Evolutionary conservation across 441 rosid genomes (phyloP).

Genomic region (Pelargonium australe): DNA sequence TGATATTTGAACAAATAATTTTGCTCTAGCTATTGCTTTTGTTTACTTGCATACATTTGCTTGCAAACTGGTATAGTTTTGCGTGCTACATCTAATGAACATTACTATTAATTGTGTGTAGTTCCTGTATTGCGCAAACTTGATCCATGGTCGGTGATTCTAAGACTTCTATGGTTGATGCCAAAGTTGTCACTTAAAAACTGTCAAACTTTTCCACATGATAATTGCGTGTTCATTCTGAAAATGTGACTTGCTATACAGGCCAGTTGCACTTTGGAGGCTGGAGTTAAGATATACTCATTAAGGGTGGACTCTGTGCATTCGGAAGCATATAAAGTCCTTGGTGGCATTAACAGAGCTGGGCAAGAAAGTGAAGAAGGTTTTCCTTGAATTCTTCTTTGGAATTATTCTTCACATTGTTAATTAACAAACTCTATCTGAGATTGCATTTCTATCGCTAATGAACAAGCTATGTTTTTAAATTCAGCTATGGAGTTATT

Average conservation of each 20-base stretch:
- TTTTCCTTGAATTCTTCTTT: constrained; percentile 15
- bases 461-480: neutral
- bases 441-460: neutral
- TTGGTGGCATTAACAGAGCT: constrained; percentile 79
- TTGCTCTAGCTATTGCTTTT: neutral
- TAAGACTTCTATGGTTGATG: neutral
- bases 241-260: constrained; percentile 20
- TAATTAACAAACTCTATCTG: no score
- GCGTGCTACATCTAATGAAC: neutral
- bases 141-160: neutral
- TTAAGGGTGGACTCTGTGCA: constrained; percentile 83
- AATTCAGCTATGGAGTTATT: neutral
- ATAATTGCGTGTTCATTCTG: no score
- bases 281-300: constrained; percentile 91
- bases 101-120: neutral
- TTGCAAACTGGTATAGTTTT: neutral
- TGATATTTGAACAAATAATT: neutral
- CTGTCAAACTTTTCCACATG: neutral
- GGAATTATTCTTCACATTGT: no score
- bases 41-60: neutral
- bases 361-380: constrained; percentile 63
- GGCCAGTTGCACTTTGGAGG: constrained; percentile 97
- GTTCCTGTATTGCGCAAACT: neutral
- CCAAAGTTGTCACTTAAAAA: neutral
- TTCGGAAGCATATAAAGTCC: constrained; percentile 91